A percentile compares a stretch with the other conserved stretches of the same genome.
Conservation (phyloP, 441 rosid species). For the Flueggea neowawraea region DNA sequence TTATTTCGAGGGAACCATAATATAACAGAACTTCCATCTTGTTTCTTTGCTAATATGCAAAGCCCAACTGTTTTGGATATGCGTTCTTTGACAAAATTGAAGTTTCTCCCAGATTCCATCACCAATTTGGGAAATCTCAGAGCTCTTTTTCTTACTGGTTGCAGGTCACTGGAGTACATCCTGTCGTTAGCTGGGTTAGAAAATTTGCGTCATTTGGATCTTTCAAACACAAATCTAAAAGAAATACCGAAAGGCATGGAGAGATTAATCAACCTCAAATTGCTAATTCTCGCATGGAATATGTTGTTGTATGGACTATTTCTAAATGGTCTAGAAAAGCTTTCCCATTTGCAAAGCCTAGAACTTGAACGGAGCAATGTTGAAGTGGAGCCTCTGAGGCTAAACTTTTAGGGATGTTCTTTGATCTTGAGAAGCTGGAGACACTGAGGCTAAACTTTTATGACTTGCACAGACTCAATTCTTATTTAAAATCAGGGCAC, state of each 20-base stretch:
- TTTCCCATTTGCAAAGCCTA: background rate
- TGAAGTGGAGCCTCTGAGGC: background rate
- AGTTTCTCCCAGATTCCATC: background rate
- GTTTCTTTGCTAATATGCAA: background rate
- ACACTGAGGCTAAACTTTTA: background rate
- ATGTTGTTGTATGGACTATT: background rate
- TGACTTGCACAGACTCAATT: background rate
- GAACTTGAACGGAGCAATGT: background rate
- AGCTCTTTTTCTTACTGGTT: background rate
- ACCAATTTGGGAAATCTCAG: background rate
- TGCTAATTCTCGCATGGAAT: background rate
- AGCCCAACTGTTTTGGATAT: background rate
- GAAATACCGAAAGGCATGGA: background rate
- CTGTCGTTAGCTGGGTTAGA: background rate
- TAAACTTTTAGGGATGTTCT: background rate
- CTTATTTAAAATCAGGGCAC: background rate
- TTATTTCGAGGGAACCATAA: background rate
- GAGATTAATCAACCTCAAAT: background rate
- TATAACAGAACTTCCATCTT: background rate
- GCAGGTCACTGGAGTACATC: background rate
- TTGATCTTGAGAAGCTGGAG: background rate
- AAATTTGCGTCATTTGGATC: background rate
- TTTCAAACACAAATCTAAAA: background rate
- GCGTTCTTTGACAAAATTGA: background rate
- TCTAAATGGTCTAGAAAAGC: background rate